These are phyloP conservation scores for Penicillium nordicum DNA, from an alignment of 2,329 filamentous ascomycete species.

Conservation along the genomic window DNA sequence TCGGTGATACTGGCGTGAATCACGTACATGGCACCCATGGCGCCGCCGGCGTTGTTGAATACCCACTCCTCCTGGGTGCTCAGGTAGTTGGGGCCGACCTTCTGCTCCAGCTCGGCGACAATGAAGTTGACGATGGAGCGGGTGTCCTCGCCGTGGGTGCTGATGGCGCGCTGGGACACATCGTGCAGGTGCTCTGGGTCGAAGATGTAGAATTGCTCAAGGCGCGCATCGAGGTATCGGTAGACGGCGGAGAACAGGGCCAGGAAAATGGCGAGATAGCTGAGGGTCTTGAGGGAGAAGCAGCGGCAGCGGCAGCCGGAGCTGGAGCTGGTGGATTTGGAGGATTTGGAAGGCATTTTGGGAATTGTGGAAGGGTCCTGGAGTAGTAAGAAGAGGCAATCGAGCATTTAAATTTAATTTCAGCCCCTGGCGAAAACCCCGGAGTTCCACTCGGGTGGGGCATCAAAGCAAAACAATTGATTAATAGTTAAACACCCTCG, in stretches of 20 bases:
- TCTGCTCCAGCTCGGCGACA: slow-evolving; percentile 61
- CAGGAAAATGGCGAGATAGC: slow-evolving; percentile 33
- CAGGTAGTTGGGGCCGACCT: slow-evolving; percentile 50
- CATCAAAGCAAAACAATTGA: slow-evolving; percentile 2
- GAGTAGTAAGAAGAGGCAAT: not conserved
- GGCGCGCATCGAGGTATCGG: slow-evolving; percentile 37
- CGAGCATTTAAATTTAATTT: slow-evolving; percentile 12
- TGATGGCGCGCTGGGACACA: slow-evolving; percentile 63
- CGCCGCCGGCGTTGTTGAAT: slow-evolving; percentile 87
- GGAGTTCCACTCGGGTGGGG: slow-evolving; percentile 16
- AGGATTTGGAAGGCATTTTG: slow-evolving; percentile 27
- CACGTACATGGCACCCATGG: slow-evolving; percentile 89
- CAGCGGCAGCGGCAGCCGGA: slow-evolving; percentile 23
- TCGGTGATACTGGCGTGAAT: slow-evolving; percentile 88
- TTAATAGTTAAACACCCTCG: slow-evolving; percentile 1
- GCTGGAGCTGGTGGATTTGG: slow-evolving; percentile 22
- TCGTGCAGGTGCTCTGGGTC: slow-evolving; percentile 64
- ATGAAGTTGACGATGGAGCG: slow-evolving; percentile 66
- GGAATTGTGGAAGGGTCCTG: not conserved
- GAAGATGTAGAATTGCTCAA: slow-evolving; percentile 68
- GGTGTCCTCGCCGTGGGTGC: slow-evolving; percentile 71
- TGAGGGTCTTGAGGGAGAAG: slow-evolving; percentile 30
- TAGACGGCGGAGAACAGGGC: slow-evolving; percentile 37
- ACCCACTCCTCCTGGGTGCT: slow-evolving; percentile 78
- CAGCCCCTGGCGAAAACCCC: slow-evolving; percentile 15